phyloP scores from a whole-genome alignment of 305 asterid species.

The Ilex paraguariensis region DNA sequence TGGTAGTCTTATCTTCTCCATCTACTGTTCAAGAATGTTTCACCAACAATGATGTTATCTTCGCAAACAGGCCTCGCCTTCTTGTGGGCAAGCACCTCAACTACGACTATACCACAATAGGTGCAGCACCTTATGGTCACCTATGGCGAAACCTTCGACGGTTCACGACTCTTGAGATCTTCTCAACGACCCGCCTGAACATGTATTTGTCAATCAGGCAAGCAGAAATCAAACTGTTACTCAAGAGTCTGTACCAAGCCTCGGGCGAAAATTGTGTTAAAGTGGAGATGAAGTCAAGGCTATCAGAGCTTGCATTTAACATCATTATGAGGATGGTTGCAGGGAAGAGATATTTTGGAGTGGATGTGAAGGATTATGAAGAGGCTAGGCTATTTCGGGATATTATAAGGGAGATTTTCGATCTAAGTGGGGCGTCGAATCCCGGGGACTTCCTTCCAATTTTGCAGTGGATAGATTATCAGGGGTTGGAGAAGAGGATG shows the following conservation, averaged over 20 bases:
- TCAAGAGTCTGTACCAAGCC: constrained; percentile 13
- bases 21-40: constrained; percentile 37
- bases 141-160: constrained; percentile 46
- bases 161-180: constrained; percentile 26
- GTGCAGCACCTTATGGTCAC: constrained; percentile 37
- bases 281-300: constrained; percentile 26
- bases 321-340: constrained; percentile 41
- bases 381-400: neutral
- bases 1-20: constrained; percentile 36
- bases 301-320: constrained; percentile 33
- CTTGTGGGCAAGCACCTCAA: constrained; percentile 32
- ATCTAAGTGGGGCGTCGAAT: constrained; percentile 27
- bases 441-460: constrained; percentile 32
- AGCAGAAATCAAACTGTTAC: constrained; percentile 23
- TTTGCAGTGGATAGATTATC: constrained; percentile 35
- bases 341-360: constrained; percentile 42
- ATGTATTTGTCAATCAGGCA: constrained; percentile 17
- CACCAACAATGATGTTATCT: constrained; percentile 33
- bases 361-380: constrained; percentile 1
- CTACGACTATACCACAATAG: constrained; percentile 30
- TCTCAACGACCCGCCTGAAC: constrained; percentile 33
- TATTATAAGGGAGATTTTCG: constrained; percentile 9
- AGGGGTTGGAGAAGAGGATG: constrained; percentile 36
- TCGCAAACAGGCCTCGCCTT: constrained; percentile 36
- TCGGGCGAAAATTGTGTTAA: constrained; percentile 17